Percentiles rank a stretch among this genome's conserved stretches.
Conservation (phyloP, 2,329 filamentous ascomycete species). For the Phaeosphaeria sp. region DNA sequence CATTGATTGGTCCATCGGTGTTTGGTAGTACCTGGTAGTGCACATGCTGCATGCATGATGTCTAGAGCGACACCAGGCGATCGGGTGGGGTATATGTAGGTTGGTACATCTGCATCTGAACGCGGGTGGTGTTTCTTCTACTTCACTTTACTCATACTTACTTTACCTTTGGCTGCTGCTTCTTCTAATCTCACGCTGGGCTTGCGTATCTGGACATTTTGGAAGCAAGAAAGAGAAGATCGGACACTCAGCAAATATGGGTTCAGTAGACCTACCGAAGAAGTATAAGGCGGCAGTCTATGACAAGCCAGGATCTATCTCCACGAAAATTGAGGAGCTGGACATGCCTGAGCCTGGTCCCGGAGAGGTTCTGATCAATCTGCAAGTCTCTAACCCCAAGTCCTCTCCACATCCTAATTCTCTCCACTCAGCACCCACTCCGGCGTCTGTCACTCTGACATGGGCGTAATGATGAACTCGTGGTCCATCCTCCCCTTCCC, state of each 20-base stretch:
- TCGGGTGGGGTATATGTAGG: neutral
- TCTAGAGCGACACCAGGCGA: neutral
- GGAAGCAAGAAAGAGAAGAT: neutral
- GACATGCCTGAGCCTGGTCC: conserved; percentile 70
- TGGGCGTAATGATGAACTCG: conserved; percentile 56
- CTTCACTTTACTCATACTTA: no score
- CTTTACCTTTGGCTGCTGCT: no score
- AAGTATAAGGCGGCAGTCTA: conserved; percentile 71
- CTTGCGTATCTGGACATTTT: neutral
- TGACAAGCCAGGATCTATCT: conserved; percentile 69
- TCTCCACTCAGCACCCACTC: conserved; percentile 58
- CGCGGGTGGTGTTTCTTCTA: neutral
- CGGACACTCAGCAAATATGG: conserved; percentile 22
- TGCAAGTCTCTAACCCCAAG: conserved; percentile 51
- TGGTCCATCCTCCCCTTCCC: conserved; percentile 66
- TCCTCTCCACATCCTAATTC: neutral
- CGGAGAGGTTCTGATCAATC: conserved; percentile 68
- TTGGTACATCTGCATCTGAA: neutral
- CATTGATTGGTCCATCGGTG: neutral
- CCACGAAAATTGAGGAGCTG: conserved; percentile 68
- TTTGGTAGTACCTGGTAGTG: neutral
- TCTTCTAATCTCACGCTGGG: no score
- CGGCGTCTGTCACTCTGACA: conserved; percentile 70
- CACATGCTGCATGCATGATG: neutral
- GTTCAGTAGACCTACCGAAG: conserved; percentile 52